phyloP scores from a whole-genome alignment of 371 early-diverging fungal species.

The Mucor saturninus region DNA sequence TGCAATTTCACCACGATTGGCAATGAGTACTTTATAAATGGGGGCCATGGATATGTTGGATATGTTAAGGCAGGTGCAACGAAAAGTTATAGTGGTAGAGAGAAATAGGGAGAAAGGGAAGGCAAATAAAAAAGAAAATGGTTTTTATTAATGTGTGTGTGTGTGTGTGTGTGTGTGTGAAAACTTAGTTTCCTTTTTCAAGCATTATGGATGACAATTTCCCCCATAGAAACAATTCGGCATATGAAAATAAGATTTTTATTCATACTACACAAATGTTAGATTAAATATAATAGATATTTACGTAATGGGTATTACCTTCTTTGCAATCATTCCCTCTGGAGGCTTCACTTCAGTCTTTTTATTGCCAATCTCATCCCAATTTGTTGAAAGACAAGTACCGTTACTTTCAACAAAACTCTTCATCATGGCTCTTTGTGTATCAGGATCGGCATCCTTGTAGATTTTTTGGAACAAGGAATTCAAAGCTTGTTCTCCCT shows the following conservation, averaged over 20 bases:
- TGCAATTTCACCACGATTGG: constrained; percentile 97
- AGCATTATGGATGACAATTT: constrained; percentile 9
- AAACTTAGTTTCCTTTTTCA: constrained; percentile 23
- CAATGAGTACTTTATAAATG: constrained; percentile 93
- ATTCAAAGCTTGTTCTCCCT: constrained; percentile 89
- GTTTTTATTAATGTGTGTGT: background rate
- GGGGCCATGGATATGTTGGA: constrained; percentile 14
- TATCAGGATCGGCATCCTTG: constrained; percentile 89
- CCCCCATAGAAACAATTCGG: constrained; percentile 4
- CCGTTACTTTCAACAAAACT: constrained; percentile 95
- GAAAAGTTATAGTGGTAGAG: background rate
- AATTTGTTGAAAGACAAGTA: constrained; percentile 95
- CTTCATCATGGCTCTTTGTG: constrained; percentile 97
- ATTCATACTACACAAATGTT: constrained; percentile 17
- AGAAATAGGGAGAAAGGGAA: constrained; percentile 6
- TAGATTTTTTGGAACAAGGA: constrained; percentile 92
- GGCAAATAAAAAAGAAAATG: constrained; percentile 1
- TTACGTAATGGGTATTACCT: constrained; percentile 38
- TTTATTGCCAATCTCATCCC: constrained; percentile 89
- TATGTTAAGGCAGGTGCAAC: background rate
- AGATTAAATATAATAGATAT: background rate
- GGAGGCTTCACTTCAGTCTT: constrained; percentile 89
- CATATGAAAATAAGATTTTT: constrained; percentile 19
- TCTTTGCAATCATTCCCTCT: constrained; percentile 88
- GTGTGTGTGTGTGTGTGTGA: constrained; percentile 4